phyloP scores from a whole-genome alignment of 208 protist species.

The Wallacemonas sp. region DNA sequence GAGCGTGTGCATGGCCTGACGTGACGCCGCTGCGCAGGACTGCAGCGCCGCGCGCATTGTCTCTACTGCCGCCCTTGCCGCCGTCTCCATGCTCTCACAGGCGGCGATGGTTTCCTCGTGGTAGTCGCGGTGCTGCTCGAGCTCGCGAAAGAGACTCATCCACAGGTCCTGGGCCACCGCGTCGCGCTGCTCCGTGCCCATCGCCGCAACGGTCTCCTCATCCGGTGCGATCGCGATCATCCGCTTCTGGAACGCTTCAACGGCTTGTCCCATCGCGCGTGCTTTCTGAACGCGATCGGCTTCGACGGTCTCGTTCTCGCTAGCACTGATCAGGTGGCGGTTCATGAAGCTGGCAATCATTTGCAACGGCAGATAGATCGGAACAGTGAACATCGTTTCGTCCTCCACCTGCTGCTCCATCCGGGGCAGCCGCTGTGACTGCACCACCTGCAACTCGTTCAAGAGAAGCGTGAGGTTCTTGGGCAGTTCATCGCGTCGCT shows the following conservation, averaged over 20 bases:
- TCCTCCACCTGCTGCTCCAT: constrained; percentile 44
- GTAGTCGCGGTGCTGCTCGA: constrained; percentile 37
- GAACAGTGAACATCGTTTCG: constrained; percentile 47
- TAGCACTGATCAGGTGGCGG: constrained; percentile 20
- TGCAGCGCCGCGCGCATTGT: constrained; percentile 20
- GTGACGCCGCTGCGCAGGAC: constrained; percentile 15
- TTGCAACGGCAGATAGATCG: constrained; percentile 55
- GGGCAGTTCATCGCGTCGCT: constrained; percentile 36
- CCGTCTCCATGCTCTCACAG: constrained; percentile 5
- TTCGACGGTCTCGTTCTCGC: constrained; percentile 21
- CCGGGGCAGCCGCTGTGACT: constrained; percentile 35
- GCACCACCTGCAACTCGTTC: constrained; percentile 38
- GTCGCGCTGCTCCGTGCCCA: constrained; percentile 18
- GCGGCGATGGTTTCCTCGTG: constrained; percentile 13
- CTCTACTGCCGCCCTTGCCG: neutral
- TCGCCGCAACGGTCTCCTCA: neutral
- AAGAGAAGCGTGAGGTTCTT: constrained; percentile 53
- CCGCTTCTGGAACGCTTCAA: constrained; percentile 8
- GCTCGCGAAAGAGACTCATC: constrained; percentile 47
- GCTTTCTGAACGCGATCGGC: constrained; percentile 11
- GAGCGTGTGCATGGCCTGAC: constrained; percentile 13
- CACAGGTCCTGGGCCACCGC: constrained; percentile 44
- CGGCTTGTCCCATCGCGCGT: constrained; percentile 14
- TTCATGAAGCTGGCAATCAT: constrained; percentile 38
- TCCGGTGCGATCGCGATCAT: neutral